Evolutionary conservation across 306 rosid species (phyloP), one percentile per base, ranked within the genome.

Genomic region (Erythrophleum fordii): DNA sequence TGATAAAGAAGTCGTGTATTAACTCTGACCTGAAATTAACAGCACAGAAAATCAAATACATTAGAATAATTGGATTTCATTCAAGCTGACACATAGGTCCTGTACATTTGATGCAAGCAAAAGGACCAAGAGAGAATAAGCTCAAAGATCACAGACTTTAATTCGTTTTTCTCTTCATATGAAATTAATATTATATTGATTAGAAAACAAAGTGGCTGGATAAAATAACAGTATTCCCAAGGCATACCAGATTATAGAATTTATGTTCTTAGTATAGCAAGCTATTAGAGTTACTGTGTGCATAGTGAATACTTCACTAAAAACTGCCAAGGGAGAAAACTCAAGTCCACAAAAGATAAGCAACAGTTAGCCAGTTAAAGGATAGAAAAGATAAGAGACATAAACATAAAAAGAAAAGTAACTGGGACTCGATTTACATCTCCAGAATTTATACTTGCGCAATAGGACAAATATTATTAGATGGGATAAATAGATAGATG

Each of bases 1-100:
- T 95, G 99, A 85, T 95, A 95, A 44, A 95, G 96, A 83, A 95
- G 98, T 52, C 98, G 94, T 28, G 99, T 95, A 83, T 95, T 95
- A 71, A 95, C 99, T 87, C 99, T 89, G 83, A 95, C 99, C 99
- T 95, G 93, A 80, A 86, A 86, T 73, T 77, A 82, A 76, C 67
- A 74, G 56, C 56, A 74, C 42, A 76, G 29, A 26, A 64, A 44
- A 62, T 85, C 79, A 87, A 25, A 34, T 53, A 17, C 35, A 49
- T 5, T 26, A 22, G n/a, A 77, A 28, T 20, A 71, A 26, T 61
- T 22, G 18, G 69, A 58, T 35, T 68, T 37, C 31, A 69, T 18
- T 31, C 73, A 64, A 73, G 58, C 62, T 18, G 31, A 69, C 18
- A 65, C 41, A 72, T 41, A 66, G 68, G 46, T 65, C 2, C 28